Base-by-base conservation (phyloP, 2,329 filamentous ascomycete genomes). In the Hypomyces rosellus region DNA sequence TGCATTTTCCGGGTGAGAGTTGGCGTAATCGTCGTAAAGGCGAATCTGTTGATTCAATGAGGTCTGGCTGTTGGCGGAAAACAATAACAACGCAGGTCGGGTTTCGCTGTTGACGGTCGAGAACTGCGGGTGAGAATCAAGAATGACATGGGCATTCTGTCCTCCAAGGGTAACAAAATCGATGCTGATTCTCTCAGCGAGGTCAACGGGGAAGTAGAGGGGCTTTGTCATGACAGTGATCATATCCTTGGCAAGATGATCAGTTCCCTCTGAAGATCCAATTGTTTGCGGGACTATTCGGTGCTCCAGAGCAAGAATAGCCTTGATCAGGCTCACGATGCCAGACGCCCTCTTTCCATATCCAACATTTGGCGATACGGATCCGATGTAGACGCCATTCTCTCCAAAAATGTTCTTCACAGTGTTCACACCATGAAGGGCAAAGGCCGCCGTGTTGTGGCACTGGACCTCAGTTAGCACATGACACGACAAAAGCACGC, bases 401-500 rank as follows among this genome's bases (percentile, higher is more conserved):
- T 58, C 47, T 0, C 57, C 61, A 45, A 71, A 71, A 0, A 67
- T 56, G 0, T 50, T 51, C 1, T 55, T 58, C 5, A 76, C 61
- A 1, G 69, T 69, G 0, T 46, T 50, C 1, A 66, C 61, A 48
- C 75, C 74, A 7, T 69, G 57, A 0, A 68, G 68, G 45, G 61
- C 64, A 2, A 57, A 50, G 0, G 73, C 76, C 0, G 72, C 72
- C 0, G 74, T 75, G 0, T 72, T 73, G 34, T 77, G 74, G 22
- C 65, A 68, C 53, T 76, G 61, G 9, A 30, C 63, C 7, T 53
- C 7, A 5, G 14, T 44, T 33, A 49, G 47, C 15, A 30, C 25
- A 30, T 30, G 3, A 8, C 25, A 30, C 25, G 25, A 11, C 25
- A 30, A 20, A 20, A 30, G 25, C 25, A 30, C 25, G 9, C 6